A percentile compares a stretch with the other conserved stretches of the same genome.
These are phyloP conservation scores for Saccharomyces kudriavzevii DNA, from an alignment of 805 yeast genomes.

Conservation along the genomic window DNA sequence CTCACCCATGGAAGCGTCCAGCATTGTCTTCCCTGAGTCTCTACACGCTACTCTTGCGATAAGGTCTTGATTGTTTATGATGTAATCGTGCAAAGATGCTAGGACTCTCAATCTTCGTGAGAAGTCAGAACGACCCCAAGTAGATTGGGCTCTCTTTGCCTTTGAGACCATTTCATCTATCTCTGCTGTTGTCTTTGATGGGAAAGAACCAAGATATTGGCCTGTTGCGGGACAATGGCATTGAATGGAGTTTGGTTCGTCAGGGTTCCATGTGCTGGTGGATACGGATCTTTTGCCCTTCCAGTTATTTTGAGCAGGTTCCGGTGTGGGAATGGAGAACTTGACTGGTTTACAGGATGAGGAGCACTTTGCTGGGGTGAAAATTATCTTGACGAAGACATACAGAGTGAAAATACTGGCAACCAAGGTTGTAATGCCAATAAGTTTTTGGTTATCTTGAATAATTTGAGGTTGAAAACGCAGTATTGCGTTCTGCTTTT, in stretches of 20 bases:
- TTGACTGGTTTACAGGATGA: slow-evolving; percentile 11
- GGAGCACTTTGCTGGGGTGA: slow-evolving; percentile 1
- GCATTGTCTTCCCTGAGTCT: slow-evolving; percentile 91
- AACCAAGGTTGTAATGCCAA: slow-evolving; percentile 10
- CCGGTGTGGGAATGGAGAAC: slow-evolving; percentile 16
- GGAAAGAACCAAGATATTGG: slow-evolving; percentile 68
- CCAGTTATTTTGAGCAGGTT: slow-evolving; percentile 41
- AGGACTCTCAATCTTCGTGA: slow-evolving; percentile 63
- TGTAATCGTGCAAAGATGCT: slow-evolving; percentile 59
- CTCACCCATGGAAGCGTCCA: slow-evolving; percentile 95
- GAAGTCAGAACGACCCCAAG: slow-evolving; percentile 40
- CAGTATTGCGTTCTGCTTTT: slow-evolving; percentile 10
- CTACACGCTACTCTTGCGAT: slow-evolving; percentile 91
- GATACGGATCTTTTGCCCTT: slow-evolving; percentile 64
- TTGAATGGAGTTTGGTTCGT: slow-evolving; percentile 63
- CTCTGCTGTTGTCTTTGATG: slow-evolving; percentile 55
- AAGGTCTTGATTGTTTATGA: slow-evolving; percentile 73
- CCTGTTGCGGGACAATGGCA: slow-evolving; percentile 96
- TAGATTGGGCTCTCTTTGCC: slow-evolving; percentile 30
- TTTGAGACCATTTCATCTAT: slow-evolving; percentile 54
- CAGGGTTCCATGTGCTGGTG: slow-evolving; percentile 47
- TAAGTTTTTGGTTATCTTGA: slow-evolving; percentile 9
- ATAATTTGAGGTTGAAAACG: slow-evolving; percentile 11
- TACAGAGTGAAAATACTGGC: slow-evolving; percentile 13
- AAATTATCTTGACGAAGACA: slow-evolving; percentile 14